These are phyloP conservation scores for Gastrodia elata DNA, from an alignment of 106 monocot genomes.

Conservation along the genomic window DNA sequence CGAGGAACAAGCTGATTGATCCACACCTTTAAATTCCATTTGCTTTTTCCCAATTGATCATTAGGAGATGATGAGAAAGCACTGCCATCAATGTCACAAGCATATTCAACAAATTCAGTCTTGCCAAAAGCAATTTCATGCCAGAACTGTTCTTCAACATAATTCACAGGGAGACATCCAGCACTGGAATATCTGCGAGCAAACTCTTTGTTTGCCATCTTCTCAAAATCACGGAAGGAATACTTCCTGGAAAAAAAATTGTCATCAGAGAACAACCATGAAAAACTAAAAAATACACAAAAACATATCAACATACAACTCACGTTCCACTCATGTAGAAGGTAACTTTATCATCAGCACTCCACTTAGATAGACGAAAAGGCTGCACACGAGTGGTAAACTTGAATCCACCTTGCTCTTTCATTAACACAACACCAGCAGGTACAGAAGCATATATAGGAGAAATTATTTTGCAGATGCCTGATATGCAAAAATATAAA, in stretches of 20 bases:
- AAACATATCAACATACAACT: slow-evolving; percentile 1
- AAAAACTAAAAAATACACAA: not conserved
- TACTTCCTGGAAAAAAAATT: slow-evolving; percentile 56
- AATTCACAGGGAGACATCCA: slow-evolving; percentile 74
- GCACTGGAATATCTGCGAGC: slow-evolving; percentile 61
- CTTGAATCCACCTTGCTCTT: slow-evolving; percentile 82
- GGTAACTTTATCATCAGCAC: slow-evolving; percentile 61
- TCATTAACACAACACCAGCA: slow-evolving; percentile 91
- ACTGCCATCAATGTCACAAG: slow-evolving; percentile 95
- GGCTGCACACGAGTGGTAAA: slow-evolving; percentile 93
- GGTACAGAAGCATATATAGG: slow-evolving; percentile 80
- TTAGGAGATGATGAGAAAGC: slow-evolving; percentile 78
- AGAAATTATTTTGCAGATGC: slow-evolving; percentile 86
- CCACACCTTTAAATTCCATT: slow-evolving; percentile 88
- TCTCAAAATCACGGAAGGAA: slow-evolving; percentile 90
- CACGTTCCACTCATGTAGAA: slow-evolving; percentile 93
- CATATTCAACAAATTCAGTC: slow-evolving; percentile 83
- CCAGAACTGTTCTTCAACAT: slow-evolving; percentile 94
- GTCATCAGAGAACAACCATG: slow-evolving; percentile 1
- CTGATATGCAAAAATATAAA: slow-evolving; percentile 19
- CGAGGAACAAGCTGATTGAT: not conserved
- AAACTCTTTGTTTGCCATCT: slow-evolving; percentile 89
- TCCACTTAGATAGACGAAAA: slow-evolving; percentile 81
- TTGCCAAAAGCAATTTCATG: slow-evolving; percentile 84
- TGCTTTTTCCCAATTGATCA: slow-evolving; percentile 83